Percentiles rank a stretch among this genome's conserved stretches.
Evolutionary conservation across 495 filamentous ascomycete genomes (phyloP).

Genomic region (Parathielavia hyrcaniae): DNA sequence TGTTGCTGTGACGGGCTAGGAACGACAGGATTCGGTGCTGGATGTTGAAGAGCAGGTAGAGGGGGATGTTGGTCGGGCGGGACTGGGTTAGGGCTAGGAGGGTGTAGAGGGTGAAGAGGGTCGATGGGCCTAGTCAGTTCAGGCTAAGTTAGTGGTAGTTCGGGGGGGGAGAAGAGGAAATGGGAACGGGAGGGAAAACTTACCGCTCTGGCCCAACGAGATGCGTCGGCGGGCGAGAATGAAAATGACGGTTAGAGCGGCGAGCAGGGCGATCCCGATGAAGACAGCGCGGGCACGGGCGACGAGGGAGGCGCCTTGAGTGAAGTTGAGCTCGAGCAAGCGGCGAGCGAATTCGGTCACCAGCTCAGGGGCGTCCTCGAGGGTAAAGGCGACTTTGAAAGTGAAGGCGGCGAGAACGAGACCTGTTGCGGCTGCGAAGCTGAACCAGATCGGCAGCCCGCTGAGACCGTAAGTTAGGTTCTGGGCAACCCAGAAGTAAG

Average conservation of each 20-base stretch:
- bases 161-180: not conserved
- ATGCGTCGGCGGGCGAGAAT: constrained; percentile 21
- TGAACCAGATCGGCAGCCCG: constrained; percentile 29
- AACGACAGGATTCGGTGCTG: constrained; percentile 48
- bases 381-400: constrained; percentile 79
- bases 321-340: constrained; percentile 38
- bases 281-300: constrained; percentile 48
- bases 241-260: constrained; percentile 33
- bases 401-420: constrained; percentile 56
- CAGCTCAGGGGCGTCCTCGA: constrained; percentile 80
- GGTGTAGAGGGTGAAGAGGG: constrained; percentile 61
- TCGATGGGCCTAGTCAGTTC: constrained; percentile 32
- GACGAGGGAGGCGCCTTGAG: constrained; percentile 45
- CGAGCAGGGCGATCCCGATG: constrained; percentile 45
- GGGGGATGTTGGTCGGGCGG: constrained; percentile 70
- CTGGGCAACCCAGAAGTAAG: constrained; percentile 51
- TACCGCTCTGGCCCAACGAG: constrained; percentile 26
- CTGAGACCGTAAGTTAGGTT: constrained; percentile 34
- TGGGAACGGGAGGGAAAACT: constrained; percentile 44
- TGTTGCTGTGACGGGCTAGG: not conserved
- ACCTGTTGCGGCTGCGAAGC: constrained; percentile 27
- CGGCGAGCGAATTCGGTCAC: constrained; percentile 47
- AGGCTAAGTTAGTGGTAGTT: not conserved
- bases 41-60: constrained; percentile 67
- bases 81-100: constrained; percentile 85